Evolutionary conservation across 352 stramenopile species (phyloP), one percentile per base, ranked within the genome.

Genomic region (Globisporangium acanthophoron): DNA sequence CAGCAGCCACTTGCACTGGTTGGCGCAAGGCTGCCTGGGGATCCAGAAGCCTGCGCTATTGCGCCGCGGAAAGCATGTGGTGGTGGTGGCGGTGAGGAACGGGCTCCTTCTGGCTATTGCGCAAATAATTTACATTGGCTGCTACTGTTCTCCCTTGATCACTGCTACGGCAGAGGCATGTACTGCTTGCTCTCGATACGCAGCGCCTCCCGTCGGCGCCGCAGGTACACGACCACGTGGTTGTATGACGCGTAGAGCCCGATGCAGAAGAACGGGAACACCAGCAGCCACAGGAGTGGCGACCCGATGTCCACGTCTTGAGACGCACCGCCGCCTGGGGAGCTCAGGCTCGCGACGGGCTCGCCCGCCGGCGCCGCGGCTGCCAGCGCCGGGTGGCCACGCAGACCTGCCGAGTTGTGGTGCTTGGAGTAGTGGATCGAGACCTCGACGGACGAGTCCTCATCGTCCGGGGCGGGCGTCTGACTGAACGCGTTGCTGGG

Each of bases 151-250:
- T 35, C 31, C 3, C 31, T 41, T 9, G 12, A 13, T 7, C 35
- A 8, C 20, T 37, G 7, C 39, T 57, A 62, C 12, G 57, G 57
- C 49, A 90, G 76, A 41, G 79, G 75, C 68, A 76, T 76, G 66
- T 90, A 90, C 65, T 84, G 79, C 60, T 85, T 80, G 60, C 71
- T 71, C 54, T 82, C 77, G 60, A 90, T 78, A 39, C 79, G 71
- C 13, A 80, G 69, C 54, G 83, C 67, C 50, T 87, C 79, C n/a
- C 76, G 69, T 50, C 77, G 77, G 5, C 80, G 77, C 11, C 77
- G 76, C 21, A 85, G 9, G 50, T 81, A 86, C 31, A 70, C 72
- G 16, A 74, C 46, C 9, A 64, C 58, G 24, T 73, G 60, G 13
- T 70, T 71, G 57, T 74, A 54, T 33, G 67, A 75, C 40, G 80